Evolutionary conservation across 2,329 filamentous ascomycete genomes (phyloP), one percentile per base, ranked within the genome.

Genomic region (Penicillium nordicum): DNA sequence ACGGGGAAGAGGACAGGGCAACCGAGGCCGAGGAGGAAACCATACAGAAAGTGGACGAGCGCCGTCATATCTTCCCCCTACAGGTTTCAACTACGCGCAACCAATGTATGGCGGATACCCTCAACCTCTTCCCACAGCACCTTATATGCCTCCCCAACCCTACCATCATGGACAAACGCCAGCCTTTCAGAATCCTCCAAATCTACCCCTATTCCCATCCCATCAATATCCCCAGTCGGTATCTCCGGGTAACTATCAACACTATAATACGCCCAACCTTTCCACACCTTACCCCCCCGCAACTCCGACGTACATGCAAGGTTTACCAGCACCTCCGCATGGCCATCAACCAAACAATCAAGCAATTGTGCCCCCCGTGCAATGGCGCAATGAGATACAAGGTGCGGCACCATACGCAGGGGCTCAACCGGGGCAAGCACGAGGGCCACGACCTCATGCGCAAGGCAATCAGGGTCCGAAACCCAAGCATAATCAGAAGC

Each of bases 351-450:
- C 65, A 18, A 57, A 53, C 30, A 66, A 70, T 57, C 61, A 75
- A 57, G 70, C 79, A 68, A 74, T 79, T 63, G 82, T 80, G 82
- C 83, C 79, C 0, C 80, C 80, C 2, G 80, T 84, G 60, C 78
- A 78, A 53, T 82, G 83, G 75, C 80, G 80, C 4, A 82, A 82
- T 70, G 81, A 83, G 47, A 73, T 72, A 50, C 76, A 81, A 55
- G 74, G 77, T 46, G 74, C 80, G 65, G 77, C 78, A 72, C 74
- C 76, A 71, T 77, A 77, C 71, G 66, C 70, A 57, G 62, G 66
- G 43, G 66, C 66, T 65, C 70, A 73, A 57, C 70, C 69, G 36
- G 65, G 64, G 29, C 67, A 62, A 47, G 60, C 62, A 40, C 65
- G 64, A 58, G 63, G 65, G 2, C 59, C 65, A 21, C 67, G 66